Conservation (phyloP, 129 eudicot genomes). For the Saposhnikovia divaricata region DNA sequence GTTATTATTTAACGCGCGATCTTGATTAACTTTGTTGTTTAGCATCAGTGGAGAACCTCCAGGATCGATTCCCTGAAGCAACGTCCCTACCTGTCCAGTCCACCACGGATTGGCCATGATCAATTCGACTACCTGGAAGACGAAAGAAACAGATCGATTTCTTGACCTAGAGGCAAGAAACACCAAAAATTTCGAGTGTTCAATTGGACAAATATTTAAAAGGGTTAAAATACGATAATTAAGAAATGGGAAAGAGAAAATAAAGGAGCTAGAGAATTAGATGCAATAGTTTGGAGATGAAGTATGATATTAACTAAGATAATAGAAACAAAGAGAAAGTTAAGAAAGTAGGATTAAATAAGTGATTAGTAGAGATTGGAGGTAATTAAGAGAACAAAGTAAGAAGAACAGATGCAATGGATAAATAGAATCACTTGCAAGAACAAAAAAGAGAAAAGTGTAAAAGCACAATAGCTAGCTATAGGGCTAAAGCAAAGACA, state of each 20-base stretch:
- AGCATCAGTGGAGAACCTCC: conserved; percentile 3
- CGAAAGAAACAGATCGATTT: background rate
- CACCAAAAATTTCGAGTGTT: background rate
- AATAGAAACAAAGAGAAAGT: background rate
- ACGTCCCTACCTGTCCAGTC: conserved; percentile 25
- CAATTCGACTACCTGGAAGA: background rate
- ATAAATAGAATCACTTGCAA: background rate
- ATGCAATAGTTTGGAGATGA: conserved; percentile 1
- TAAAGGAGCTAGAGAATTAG: conserved; percentile 1
- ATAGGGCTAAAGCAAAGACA: background rate
- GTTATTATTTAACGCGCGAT: conserved; percentile 4
- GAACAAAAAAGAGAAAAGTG: conserved; percentile 1
- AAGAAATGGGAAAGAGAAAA: background rate
- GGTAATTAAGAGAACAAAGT: conserved; percentile 4
- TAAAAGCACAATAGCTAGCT: background rate
- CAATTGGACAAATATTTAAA: background rate
- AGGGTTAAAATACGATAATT: background rate
- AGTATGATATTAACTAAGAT: background rate
- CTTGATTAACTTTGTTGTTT: conserved; percentile 4
- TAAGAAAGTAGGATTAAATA: background rate
- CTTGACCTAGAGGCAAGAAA: conserved; percentile 1
- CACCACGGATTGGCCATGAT: conserved; percentile 37
- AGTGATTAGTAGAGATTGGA: background rate
- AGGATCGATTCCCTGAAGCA: conserved; percentile 19
- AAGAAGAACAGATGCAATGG: conserved; percentile 5